These are phyloP conservation scores for Pseudogymnoascus sp. DNA, from an alignment of 2,329 filamentous ascomycete species.

Conservation along the genomic window DNA sequence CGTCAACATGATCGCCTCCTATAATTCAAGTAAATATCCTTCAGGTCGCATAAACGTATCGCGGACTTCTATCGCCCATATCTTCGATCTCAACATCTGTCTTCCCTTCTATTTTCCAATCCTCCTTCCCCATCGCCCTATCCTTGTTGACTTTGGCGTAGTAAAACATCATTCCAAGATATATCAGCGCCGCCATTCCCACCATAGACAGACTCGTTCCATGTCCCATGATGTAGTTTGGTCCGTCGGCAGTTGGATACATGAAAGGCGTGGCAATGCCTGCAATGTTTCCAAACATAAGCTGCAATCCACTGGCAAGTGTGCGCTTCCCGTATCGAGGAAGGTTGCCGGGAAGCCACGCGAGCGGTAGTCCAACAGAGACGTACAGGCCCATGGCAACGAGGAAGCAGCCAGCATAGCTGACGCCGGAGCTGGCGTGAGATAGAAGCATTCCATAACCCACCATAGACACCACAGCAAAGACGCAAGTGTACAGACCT, in stretches of 20 bases:
- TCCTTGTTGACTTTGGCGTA: conserved; percentile 32
- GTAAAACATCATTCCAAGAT: conserved; percentile 25
- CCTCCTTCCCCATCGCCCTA: conserved; percentile 32
- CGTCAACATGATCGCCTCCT: background rate
- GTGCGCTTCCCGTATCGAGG: conserved; percentile 57
- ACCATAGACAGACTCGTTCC: conserved; percentile 45
- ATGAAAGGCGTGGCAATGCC: conserved; percentile 55
- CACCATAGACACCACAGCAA: conserved; percentile 45
- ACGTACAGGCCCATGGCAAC: conserved; percentile 52
- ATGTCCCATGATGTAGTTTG: conserved; percentile 44
- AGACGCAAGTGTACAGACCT: conserved; percentile 47
- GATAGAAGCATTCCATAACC: conserved; percentile 53
- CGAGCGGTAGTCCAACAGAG: conserved; percentile 27
- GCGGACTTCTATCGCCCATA: conserved; percentile 36
- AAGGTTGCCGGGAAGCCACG: conserved; percentile 43
- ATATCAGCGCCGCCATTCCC: conserved; percentile 27
- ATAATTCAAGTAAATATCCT: background rate
- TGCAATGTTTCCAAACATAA: conserved; percentile 51
- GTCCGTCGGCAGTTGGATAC: conserved; percentile 38
- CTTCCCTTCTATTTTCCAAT: conserved; percentile 36
- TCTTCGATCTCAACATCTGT: conserved; percentile 36
- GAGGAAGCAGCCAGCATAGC: conserved; percentile 55
- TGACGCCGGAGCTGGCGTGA: conserved; percentile 42
- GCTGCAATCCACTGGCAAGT: conserved; percentile 50
- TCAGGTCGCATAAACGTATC: conserved; percentile 21